Base-by-base conservation (phyloP, 495 filamentous ascomycete species). In the Beverwykella pulmonaria region DNA sequence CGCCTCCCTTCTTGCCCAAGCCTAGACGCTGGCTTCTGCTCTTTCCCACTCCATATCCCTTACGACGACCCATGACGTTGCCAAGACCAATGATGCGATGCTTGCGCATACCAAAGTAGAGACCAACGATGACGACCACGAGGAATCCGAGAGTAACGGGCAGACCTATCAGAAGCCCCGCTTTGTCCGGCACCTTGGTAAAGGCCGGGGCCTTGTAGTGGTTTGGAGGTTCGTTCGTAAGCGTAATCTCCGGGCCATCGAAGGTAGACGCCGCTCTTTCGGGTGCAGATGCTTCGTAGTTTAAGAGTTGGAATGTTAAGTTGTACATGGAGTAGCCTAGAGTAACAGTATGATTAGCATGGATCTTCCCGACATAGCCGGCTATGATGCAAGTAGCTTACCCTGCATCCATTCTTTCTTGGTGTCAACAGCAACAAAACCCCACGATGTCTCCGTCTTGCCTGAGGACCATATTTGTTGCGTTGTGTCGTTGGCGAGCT, bases 361-460 rank as follows among this genome's bases (percentile, higher is more conserved):
- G 39, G 2, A 55, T 0, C 20, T 12, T 30, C 48, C n/a, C 17
- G 7, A 55, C 25, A 50, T 32, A 30, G 19, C 4, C 23, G 27
- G 14, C 36, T 14, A 17, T 0, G 22, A 17, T 7, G 14, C 1
- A 22, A 15, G 25, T 15, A 12, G 19, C 50, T 20, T 62, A 62
- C 70, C 75, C 61, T 79, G 76, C 36, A 78, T 70, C 76, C 77
- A 80, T 30, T 71, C 73, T 25, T 75, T 71, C 25, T 71, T 60
- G 69, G 76, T 79, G 25, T 65, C 69, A 20, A 82, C 58, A 8
- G 73, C 68, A 4, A 75, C 71, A 54, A 77, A 78, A 54, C 78
- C 79, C 61, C 74, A 75, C 30, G 71, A 74, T 55, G 80, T 82
- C n/a, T 75, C 67, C 9, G 71, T 77, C 36, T 56, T 59, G n/a